Base-by-base conservation (phyloP, 352 stramenopile genomes). In the Globisporangium parvum region DNA sequence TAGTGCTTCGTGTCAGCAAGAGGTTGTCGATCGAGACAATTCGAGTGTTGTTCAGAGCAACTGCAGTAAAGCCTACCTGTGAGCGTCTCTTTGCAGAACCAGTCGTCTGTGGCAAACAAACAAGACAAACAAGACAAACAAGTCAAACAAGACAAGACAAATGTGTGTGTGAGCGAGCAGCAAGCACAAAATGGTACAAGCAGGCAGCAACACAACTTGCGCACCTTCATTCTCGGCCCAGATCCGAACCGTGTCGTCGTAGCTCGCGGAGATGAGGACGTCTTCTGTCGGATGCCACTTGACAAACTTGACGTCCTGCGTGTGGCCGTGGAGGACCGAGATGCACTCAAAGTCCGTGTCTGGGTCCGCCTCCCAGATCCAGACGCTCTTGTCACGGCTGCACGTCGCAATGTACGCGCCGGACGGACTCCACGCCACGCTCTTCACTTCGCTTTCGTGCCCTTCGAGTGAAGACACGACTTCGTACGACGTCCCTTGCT, bases 381-480 rank as follows among this genome's bases (percentile, higher is more conserved):
- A 99, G 48, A 99, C 87, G 62, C 86, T 98, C 71, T 99, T 99
- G 75, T 99, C 96, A n/a, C 96, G 80, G 47, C 95, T 96, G 71
- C 96, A 99, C 9, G 92, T 99, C n/a, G 97, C 97, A 28, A 99
- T 67, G 45, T 98, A 88, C 21, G 82, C 75, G 0, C 93, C 96
- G 12, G 90, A 97, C 1, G 78, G 67, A 67, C 95, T 99, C 95
- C 95, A 99, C 24, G 85, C 76, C 17, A 99, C 83, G 68, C 81
- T 93, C 70, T 99, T 99, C 31, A 99, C 92, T 80, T 99, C 97
- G 71, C 94, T 98, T 58, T 99, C 96, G 73, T 99, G 96, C 48
- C 97, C 97, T 75, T 99, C 96, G 2, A 99, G 77, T 63, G 93
- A 96, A 39, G 96, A 93, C 24, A 97, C 89, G 46, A 94, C 85